A percentile compares a stretch with the other conserved stretches of the same genome.
Conservation (phyloP, 441 rosid genomes). For the Francoa sonchifolia region DNA sequence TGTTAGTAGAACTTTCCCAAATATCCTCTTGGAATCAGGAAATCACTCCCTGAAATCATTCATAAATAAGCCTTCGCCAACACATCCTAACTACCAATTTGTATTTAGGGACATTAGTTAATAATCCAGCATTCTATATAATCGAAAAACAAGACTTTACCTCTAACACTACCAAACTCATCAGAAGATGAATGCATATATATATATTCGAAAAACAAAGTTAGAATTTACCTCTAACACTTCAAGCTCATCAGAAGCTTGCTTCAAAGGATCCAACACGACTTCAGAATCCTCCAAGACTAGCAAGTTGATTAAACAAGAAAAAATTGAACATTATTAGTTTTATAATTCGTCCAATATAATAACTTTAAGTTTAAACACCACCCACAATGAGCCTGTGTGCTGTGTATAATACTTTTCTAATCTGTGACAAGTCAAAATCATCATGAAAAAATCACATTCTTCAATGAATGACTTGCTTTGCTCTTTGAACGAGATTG, state of each 20-base stretch:
- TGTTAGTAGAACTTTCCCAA: no score
- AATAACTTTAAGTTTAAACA: not conserved
- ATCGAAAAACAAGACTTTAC: not conserved
- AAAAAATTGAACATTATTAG: not conserved
- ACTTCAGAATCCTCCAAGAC: slow-evolving; percentile 48
- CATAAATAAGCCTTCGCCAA: not conserved
- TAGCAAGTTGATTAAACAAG: slow-evolving; percentile 15
- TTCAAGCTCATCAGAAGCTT: slow-evolving; percentile 73
- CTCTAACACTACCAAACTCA: no score
- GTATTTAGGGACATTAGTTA: not conserved
- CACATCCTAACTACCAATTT: not conserved
- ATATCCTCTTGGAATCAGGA: no score
- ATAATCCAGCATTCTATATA: no score
- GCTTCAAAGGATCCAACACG: slow-evolving; percentile 65
- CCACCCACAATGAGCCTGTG: not conserved
- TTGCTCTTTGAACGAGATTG: no score
- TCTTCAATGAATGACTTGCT: no score
- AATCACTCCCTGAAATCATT: no score
- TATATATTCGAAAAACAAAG: no score
- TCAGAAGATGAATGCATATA: no score
- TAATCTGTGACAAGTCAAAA: no score
- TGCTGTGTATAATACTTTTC: not conserved
- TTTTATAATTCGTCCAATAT: not conserved
- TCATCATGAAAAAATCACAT: no score
- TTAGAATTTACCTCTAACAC: slow-evolving; percentile 81